A percentile compares a stretch with the other conserved stretches of the same genome.
Conservation (phyloP, 2,329 filamentous ascomycete species). For the Cladophialophora bantiana region DNA sequence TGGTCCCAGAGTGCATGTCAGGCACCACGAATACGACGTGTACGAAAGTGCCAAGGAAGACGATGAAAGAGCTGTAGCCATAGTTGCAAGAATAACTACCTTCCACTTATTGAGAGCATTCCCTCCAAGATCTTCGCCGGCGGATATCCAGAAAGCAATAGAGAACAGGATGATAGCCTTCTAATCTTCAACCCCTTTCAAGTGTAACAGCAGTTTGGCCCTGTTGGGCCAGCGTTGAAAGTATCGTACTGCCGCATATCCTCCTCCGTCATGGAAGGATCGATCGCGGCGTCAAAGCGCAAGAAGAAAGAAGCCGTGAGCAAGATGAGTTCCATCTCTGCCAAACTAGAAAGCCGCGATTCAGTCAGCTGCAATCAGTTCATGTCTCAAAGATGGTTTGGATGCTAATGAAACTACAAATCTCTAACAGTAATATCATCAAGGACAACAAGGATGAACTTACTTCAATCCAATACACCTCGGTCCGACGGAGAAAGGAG, state of each 20-base stretch:
- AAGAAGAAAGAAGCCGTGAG: constrained; percentile 17
- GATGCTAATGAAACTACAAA: too few species aligned
- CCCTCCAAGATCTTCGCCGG: too few species aligned
- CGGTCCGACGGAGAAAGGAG: constrained; percentile 21
- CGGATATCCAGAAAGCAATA: too few species aligned
- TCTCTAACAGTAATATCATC: too few species aligned
- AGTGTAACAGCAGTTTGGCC: constrained; percentile 17
- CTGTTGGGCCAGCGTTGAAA: constrained; percentile 25
- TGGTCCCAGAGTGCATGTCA: too few species aligned
- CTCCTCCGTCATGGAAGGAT: constrained; percentile 18
- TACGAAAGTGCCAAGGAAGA: too few species aligned
- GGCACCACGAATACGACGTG: too few species aligned
- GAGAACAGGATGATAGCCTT: too few species aligned
- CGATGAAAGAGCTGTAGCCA: too few species aligned
- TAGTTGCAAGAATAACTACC: too few species aligned
- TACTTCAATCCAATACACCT: constrained; percentile 27
- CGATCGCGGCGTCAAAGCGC: constrained; percentile 23
- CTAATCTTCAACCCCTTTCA: neutral
- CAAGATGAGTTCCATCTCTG: constrained; percentile 24
- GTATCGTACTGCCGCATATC: constrained; percentile 28
- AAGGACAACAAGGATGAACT: neutral
- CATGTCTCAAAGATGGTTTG: neutral
- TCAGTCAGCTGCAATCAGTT: neutral
- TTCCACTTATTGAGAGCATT: too few species aligned
- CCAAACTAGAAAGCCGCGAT: constrained; percentile 10